These are phyloP conservation scores for Leccinum aurantiacum DNA, from an alignment of 768 basidiomycete genomes.

Conservation along the genomic window DNA sequence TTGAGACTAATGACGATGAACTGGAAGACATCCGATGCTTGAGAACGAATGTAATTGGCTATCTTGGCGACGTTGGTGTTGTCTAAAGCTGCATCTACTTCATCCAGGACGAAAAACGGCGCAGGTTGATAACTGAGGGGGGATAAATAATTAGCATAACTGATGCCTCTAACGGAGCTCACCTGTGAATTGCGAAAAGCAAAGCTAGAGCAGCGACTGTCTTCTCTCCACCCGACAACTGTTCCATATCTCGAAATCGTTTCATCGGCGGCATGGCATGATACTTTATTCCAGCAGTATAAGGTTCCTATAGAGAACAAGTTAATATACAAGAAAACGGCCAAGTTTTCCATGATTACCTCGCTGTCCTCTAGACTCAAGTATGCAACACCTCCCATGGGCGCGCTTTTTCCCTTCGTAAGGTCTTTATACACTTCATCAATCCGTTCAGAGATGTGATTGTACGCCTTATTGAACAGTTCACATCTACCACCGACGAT, in stretches of 20 bases:
- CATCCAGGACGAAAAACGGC: conserved; percentile 98
- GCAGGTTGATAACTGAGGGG: conserved; percentile 83
- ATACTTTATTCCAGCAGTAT: conserved; percentile 90
- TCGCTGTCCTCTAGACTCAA: conserved; percentile 95
- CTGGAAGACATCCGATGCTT: conserved; percentile 85
- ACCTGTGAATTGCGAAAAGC: conserved; percentile 96
- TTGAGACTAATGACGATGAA: conserved; percentile 98
- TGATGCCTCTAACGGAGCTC: conserved; percentile 5
- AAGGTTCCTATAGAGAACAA: conserved; percentile 63
- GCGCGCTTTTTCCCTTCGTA: conserved; percentile 91
- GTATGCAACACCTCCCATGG: conserved; percentile 96
- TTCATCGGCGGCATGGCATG: conserved; percentile 99
- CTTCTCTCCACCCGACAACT: conserved; percentile 97
- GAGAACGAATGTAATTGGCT: conserved; percentile 86
- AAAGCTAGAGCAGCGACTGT: conserved; percentile 97
- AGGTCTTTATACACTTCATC: conserved; percentile 97
- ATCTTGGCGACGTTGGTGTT: conserved; percentile 98
- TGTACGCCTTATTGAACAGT: conserved; percentile 93
- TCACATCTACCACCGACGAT: conserved; percentile 50
- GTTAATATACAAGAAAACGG: conserved; percentile 1
- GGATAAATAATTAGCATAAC: not conserved
- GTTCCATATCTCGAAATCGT: conserved; percentile 98
- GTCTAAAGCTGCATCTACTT: conserved; percentile 96
- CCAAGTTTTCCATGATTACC: conserved; percentile 49
- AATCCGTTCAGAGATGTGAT: conserved; percentile 92